Evolutionary conservation across 176 grass and related monocot species (phyloP), one percentile per base, ranked within the genome.

Genomic region (Phyllostachys edulis): DNA sequence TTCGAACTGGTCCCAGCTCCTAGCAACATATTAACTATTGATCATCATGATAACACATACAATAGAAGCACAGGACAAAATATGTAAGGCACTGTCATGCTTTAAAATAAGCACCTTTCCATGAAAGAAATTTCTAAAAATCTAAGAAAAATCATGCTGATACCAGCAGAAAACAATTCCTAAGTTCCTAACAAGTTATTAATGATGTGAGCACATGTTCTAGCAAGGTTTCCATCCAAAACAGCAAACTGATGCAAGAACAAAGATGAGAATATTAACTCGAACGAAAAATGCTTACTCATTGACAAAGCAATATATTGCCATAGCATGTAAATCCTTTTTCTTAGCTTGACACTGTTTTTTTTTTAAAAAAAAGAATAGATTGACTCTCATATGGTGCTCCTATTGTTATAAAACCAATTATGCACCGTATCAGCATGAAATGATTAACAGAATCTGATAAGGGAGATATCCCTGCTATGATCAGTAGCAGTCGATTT

Each of bases 1-100:
- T 85, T 96, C 93, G 4, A 96, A 99, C 81, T 99, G 97, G 82
- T 99, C 93, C 97, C 97, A 99, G 39, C 86, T 99, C 92, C 97
- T 99, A 86, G 45, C 37, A 83, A 69, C 5, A 71, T 44, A 74
- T 55, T 49, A 36, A 79, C 64, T n/a, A 18, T 36, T 60, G 56
- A 49, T 78, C 42, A 59, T 50, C 47, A 60, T 67, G 67, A 51
- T 78, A 34, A 63, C 2, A 71, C 71, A 62, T 49, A 72, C 21
- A 65, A 49, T 26, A 44, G 9, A 86, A 55, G 36, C 16, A 82
- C 13, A 44, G 44, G 47, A 37, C 0, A 41, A 47, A 60, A 69
- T 15, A 82, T 38, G 73, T 13, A 57, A 23, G 32, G 37, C 40
- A 74, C 67, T 82, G 17, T 61, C 81, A 71, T 73, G 62, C 36